Conservation (phyloP, 768 basidiomycete species). For the Macrolepiota dolichaula region DNA sequence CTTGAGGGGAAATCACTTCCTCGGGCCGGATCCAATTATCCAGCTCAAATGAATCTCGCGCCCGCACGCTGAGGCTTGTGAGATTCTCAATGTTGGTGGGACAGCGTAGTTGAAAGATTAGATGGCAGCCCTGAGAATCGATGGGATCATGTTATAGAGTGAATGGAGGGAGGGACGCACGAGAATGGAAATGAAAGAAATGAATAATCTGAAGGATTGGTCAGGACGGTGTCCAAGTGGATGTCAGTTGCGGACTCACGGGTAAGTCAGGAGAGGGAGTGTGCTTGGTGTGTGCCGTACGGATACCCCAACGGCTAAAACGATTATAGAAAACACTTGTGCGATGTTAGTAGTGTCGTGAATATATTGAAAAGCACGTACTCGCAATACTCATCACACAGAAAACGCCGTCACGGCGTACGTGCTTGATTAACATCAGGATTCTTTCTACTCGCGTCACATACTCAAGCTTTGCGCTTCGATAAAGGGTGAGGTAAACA, state of each 20-base stretch:
- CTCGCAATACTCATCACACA: background rate
- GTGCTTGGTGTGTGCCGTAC: background rate
- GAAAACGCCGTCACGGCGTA: background rate
- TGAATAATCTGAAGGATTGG: background rate
- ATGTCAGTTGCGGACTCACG: background rate
- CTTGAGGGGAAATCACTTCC: too few species aligned
- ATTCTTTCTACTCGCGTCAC: background rate
- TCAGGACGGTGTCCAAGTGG: background rate
- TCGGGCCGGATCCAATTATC: too few species aligned
- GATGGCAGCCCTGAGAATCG: background rate
- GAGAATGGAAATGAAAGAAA: background rate
- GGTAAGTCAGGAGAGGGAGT: background rate
- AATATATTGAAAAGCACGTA: background rate
- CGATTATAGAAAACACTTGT: background rate
- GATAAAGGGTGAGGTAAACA: background rate
- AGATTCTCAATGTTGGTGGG: background rate
- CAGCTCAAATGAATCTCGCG: too few species aligned
- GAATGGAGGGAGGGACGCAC: background rate
- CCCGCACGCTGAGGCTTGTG: too few species aligned
- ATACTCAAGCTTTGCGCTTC: background rate
- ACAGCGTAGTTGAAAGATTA: background rate
- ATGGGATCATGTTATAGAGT: background rate
- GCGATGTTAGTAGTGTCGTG: too few species aligned
- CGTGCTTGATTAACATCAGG: background rate
- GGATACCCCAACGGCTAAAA: background rate